Evolutionary conservation across 129 eudicot species (phyloP), one percentile per base, ranked within the genome.

Genomic region (Pseudognaphalium luteoalbum): DNA sequence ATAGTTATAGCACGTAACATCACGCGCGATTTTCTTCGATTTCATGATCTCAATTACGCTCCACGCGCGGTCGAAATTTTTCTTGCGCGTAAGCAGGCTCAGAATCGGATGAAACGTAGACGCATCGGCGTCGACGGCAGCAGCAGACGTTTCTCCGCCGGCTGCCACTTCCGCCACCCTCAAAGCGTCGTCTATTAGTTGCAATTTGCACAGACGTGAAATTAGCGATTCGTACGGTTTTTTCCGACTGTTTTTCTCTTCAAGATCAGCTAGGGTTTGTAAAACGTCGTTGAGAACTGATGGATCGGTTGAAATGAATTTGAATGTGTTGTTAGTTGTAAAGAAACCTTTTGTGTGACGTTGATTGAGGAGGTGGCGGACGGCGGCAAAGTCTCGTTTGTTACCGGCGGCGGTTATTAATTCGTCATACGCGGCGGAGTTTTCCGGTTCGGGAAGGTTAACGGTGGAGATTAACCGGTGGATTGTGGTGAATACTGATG

Each of bases 271-370:
- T n/a, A 91, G 54, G 66, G 78, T 62, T 68, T 77, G 34, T 56
- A 85, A 42, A 35, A 88, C 68, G 6, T 85, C 82, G 60, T 75
- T 72, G 80, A 86, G 87, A 2, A 71, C 28, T 33, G 86, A 39
- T 29, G 86, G 80, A 57, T 87, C 76, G 0, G 88, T 65, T n/a
- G 95, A 72, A 73, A 91, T 77, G 86, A 88, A 91, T 14, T 75
- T 91, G 88, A 91, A 91, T 19, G 97, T 91, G 77, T 71, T 77
- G 69, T 16, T 83, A 59, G 93, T 91, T 85, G 81, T 77, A 78
- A 81, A 78, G 54, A 70, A 81, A 20, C 90, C 90, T 15, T 86
- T 80, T 7, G 56, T 69, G 30, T 78, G 32, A 7, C 95, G 97
- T 39, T 86, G 79, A 57, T 57, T 67, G 22, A 88, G 87, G 75